These are phyloP conservation scores for Neoboletus subvelutipes DNA, from an alignment of 768 basidiomycete species.

Conservation along the genomic window DNA sequence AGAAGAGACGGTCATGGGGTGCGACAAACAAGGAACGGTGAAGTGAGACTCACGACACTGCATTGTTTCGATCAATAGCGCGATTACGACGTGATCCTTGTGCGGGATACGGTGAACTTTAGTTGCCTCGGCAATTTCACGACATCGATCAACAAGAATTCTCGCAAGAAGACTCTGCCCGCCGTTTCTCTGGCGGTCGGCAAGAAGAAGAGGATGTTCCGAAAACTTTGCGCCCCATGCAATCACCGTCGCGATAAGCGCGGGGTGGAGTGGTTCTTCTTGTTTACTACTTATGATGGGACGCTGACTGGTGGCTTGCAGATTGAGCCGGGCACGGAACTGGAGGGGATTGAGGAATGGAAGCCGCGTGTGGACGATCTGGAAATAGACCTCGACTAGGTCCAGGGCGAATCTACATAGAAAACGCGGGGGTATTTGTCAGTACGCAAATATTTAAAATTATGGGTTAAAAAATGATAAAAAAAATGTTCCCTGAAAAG, in stretches of 20 bases:
- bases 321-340: slow-evolving; percentile 70
- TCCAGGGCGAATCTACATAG: slow-evolving; percentile 78
- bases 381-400: slow-evolving; percentile 93
- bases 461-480: slow-evolving; percentile 31
- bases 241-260: slow-evolving; percentile 80
- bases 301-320: slow-evolving; percentile 33
- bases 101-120: slow-evolving; percentile 82
- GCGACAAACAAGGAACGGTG: background rate
- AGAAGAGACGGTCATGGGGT: slow-evolving; percentile 6
- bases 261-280: slow-evolving; percentile 59
- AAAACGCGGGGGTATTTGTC: slow-evolving; percentile 10
- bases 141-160: slow-evolving; percentile 73
- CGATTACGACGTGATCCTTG: slow-evolving; percentile 79
- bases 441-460: slow-evolving; percentile 5
- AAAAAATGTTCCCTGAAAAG: slow-evolving; percentile 20
- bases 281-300: slow-evolving; percentile 21
- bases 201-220: slow-evolving; percentile 80
- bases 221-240: slow-evolving; percentile 95
- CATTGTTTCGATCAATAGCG: slow-evolving; percentile 76
- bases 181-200: slow-evolving; percentile 68
- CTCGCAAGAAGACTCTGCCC: slow-evolving; percentile 78
- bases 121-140: slow-evolving; percentile 83
- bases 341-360: slow-evolving; percentile 83
- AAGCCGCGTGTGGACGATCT: slow-evolving; percentile 85
- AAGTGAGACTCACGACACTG: slow-evolving; percentile 78